A percentile compares a stretch with the other conserved stretches of the same genome.
These are phyloP conservation scores for Leishmania amazonensis DNA, from an alignment of 208 protist species.

Conservation along the genomic window DNA sequence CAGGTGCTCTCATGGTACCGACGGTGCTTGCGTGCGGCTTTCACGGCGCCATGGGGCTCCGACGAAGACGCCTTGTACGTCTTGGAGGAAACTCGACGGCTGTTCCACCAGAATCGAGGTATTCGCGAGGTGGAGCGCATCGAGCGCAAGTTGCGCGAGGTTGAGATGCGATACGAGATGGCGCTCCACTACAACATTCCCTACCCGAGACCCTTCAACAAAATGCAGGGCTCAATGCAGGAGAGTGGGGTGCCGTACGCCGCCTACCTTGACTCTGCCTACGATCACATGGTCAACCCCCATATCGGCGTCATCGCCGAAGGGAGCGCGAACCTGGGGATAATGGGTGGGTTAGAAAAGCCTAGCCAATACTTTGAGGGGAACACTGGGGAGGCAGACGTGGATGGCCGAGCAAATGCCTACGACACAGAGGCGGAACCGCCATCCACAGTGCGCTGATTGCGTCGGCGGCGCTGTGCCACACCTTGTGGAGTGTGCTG, in stretches of 20 bases:
- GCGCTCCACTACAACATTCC: conserved; percentile 87
- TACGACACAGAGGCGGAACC: conserved; percentile 49
- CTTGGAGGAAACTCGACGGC: conserved; percentile 72
- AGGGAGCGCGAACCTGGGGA: conserved; percentile 70
- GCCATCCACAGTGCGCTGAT: conserved; percentile 27
- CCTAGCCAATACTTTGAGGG: conserved; percentile 58
- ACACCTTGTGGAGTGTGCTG: neutral
- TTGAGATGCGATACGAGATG: conserved; percentile 90
- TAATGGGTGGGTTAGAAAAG: conserved; percentile 57
- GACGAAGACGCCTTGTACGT: conserved; percentile 90
- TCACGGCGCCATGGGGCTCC: conserved; percentile 76
- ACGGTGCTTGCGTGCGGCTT: conserved; percentile 79
- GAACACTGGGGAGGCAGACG: conserved; percentile 43
- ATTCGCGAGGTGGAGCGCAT: conserved; percentile 67
- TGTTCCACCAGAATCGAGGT: conserved; percentile 71
- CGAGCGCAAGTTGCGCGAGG: conserved; percentile 84
- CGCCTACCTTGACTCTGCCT: conserved; percentile 85
- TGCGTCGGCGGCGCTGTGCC: neutral
- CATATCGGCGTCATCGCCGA: conserved; percentile 61
- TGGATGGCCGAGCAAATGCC: conserved; percentile 36
- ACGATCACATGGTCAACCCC: conserved; percentile 81
- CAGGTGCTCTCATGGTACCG: conserved; percentile 86
- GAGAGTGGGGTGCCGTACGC: conserved; percentile 83
- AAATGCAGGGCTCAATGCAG: conserved; percentile 76
- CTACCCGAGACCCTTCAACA: conserved; percentile 84